These are phyloP conservation scores for Notholithocarpus densiflorus DNA, from an alignment of 306 rosid species.

Conservation along the genomic window DNA sequence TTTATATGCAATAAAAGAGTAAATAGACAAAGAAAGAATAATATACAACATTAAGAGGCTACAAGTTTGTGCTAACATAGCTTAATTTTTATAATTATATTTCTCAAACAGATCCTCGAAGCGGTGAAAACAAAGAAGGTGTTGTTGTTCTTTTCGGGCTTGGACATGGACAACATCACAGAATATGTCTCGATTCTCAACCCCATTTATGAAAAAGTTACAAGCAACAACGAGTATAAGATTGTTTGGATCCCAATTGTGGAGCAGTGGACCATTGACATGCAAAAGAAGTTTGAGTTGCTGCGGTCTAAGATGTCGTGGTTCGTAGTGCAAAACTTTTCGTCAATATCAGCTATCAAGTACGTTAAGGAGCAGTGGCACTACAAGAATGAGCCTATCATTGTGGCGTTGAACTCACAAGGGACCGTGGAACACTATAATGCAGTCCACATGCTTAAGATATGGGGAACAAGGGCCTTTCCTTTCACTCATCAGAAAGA, in stretches of 20 bases:
- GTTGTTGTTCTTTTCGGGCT: conserved; percentile 25
- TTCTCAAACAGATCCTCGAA: conserved; percentile 14
- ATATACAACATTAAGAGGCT: too few relatives aligned
- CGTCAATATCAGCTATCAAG: conserved; percentile 20
- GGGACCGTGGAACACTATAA: conserved; percentile 29
- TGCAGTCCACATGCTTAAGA: conserved; percentile 34
- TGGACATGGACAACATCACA: conserved; percentile 20
- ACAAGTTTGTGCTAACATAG: too few relatives aligned
- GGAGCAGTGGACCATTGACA: conserved; percentile 18
- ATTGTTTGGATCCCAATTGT: conserved; percentile 45
- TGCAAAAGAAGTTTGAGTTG: conserved; percentile 24
- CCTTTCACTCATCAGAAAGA: conserved; percentile 8
- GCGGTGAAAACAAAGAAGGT: conserved; percentile 25
- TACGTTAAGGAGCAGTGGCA: conserved; percentile 28
- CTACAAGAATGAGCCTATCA: conserved; percentile 28
- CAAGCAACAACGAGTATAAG: conserved; percentile 12
- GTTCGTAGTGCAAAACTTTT: conserved; percentile 12
- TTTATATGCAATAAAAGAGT: too few relatives aligned
- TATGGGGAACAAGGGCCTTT: conserved; percentile 32
- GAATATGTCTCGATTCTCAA: conserved; percentile 16
- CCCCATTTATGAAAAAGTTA: conserved; percentile 14
- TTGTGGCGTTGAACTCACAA: conserved; percentile 28
- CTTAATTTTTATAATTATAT: neutral
- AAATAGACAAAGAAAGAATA: too few relatives aligned
- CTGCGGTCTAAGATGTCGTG: conserved; percentile 34